phyloP scores from a whole-genome alignment of 2,329 filamentous ascomycete genomes.

The Neurospora crassa region DNA sequence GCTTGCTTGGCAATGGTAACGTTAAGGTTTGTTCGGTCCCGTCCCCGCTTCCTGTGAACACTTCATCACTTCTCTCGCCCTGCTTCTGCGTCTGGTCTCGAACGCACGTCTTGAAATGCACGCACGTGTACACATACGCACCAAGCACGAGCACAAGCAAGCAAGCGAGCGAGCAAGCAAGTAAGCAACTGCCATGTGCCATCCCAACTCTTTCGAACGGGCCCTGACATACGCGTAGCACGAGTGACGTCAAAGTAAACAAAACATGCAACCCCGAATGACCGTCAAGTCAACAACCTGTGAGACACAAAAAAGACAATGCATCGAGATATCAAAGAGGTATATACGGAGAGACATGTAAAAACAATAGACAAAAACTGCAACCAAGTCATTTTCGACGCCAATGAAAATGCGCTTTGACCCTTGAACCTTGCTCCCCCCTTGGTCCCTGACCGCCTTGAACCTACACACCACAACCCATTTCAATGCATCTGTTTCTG shows the following conservation, averaged over 20 bases:
- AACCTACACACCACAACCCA: not conserved
- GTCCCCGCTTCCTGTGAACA: not conserved
- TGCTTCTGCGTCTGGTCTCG: not conserved
- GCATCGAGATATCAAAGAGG: not conserved
- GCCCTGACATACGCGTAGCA: not conserved
- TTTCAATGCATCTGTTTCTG: not conserved
- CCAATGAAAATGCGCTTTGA: not conserved
- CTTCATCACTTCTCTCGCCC: not conserved
- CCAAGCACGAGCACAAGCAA: not conserved
- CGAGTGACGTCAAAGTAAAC: not conserved
- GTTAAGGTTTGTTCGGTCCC: not conserved
- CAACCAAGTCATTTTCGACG: not conserved
- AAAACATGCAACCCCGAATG: not conserved
- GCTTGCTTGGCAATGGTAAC: not conserved
- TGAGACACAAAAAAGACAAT: not conserved
- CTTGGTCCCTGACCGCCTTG: not conserved
- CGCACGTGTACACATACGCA: not conserved
- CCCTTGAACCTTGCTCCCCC: not conserved
- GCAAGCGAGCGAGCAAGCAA: not conserved
- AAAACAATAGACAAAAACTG: not conserved
- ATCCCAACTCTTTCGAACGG: not conserved
- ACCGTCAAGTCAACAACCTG: not conserved
- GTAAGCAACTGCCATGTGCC: not conserved
- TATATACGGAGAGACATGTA: not conserved
- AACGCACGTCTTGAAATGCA: not conserved